Evolutionary conservation across 441 rosid species (phyloP).

Genomic region (Gossypium trilobum): DNA sequence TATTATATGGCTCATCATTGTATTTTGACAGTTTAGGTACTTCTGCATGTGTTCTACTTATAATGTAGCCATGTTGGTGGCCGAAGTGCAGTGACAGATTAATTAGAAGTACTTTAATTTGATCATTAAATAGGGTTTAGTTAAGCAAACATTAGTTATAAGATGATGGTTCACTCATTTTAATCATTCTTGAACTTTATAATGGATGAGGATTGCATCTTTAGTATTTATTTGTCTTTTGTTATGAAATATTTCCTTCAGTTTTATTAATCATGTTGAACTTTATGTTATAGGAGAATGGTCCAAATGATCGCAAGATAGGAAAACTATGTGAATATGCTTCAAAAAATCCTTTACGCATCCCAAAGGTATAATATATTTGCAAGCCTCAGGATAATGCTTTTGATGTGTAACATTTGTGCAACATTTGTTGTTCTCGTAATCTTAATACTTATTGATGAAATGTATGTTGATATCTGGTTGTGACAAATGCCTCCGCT

Average conservation of each 20-base stretch:
- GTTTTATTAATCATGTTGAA: constrained; percentile 8
- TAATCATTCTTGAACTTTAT: background rate
- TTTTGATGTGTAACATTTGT: background rate
- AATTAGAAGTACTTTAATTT: constrained; percentile 1
- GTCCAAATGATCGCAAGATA: constrained; percentile 77
- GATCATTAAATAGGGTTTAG: constrained; percentile 5
- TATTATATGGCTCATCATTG: background rate
- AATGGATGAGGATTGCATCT: background rate
- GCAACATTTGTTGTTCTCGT: background rate
- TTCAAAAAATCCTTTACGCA: constrained; percentile 73
- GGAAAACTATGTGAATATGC: constrained; percentile 91
- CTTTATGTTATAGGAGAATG: constrained; percentile 56
- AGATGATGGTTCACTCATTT: background rate
- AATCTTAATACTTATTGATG: background rate
- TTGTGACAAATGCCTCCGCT: background rate
- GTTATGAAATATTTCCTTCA: background rate
- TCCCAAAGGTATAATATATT: constrained; percentile 65
- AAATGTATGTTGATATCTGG: background rate
- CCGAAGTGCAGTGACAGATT: background rate
- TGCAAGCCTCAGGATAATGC: constrained; percentile 4
- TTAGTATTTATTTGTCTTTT: background rate
- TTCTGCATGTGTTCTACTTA: background rate
- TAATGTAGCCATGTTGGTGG: background rate
- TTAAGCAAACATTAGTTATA: background rate
- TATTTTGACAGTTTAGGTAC: background rate